Conservation (phyloP, 192 early-diverging fungal species). For the Backusella sp. region DNA sequence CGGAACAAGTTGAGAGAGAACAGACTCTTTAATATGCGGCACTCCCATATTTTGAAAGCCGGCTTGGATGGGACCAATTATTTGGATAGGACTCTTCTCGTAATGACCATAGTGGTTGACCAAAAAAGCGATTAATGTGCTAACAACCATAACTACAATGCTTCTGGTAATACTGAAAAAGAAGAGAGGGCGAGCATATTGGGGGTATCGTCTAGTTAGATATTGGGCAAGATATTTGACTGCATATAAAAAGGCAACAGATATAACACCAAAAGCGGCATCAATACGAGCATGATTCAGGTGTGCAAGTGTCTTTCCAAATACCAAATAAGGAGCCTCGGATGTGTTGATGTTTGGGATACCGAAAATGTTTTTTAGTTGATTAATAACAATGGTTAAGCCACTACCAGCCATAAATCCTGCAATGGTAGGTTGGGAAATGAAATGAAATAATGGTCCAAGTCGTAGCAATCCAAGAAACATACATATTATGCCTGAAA, state of each 20-base stretch:
- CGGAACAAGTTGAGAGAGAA: conserved; percentile 49
- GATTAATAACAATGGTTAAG: conserved; percentile 75
- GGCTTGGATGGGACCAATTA: conserved; percentile 70
- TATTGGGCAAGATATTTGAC: conserved; percentile 38
- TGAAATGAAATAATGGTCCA: conserved; percentile 86
- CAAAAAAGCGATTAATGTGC: conserved; percentile 67
- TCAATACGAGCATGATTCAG: conserved; percentile 51
- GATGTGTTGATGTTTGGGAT: conserved; percentile 75
- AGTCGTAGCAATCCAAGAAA: conserved; percentile 78
- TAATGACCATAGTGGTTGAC: conserved; percentile 45
- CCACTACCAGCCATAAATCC: conserved; percentile 89
- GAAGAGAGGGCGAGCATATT: conserved; percentile 48
- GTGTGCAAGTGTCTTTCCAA: conserved; percentile 60
- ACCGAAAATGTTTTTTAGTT: conserved; percentile 67
- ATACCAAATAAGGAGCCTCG: conserved; percentile 68
- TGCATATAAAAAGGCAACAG: conserved; percentile 38
- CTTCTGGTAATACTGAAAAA: conserved; percentile 72
- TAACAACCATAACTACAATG: conserved; percentile 73
- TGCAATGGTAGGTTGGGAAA: conserved; percentile 77
- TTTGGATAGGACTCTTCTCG: conserved; percentile 48
- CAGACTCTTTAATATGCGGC: conserved; percentile 46
- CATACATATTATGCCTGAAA: conserved; percentile 71
- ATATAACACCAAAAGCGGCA: conserved; percentile 59
- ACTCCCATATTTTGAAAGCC: conserved; percentile 68
- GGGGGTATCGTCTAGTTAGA: conserved; percentile 45